Base-by-base conservation (phyloP, 768 basidiomycete genomes). In the Myochromella boudieri region DNA sequence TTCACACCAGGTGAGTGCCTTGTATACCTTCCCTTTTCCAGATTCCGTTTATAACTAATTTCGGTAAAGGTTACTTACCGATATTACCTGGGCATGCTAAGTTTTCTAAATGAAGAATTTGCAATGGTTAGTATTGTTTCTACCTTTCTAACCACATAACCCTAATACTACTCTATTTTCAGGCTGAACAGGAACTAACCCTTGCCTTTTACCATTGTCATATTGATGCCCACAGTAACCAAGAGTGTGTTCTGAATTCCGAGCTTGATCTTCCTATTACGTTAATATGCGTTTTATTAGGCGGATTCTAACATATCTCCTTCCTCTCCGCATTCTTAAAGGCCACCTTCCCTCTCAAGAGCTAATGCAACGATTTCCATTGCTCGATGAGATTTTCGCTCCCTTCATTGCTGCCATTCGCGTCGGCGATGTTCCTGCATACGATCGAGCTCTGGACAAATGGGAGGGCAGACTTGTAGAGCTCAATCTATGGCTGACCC, bases 71-170 rank as follows among this genome's bases (percentile, higher is more conserved):
- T 97, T 41, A 95, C 95, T 18, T 97, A 89, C 68, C 77, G 84
- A 51, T 99, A 95, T 72, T 97, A 97, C 62, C 68, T 97, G 38
- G 97, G 95, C 52, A 91, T 97, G 84, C 75, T 98, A 51, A 86
- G 83, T 60, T 97, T 98, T 68, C 66, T 97, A 51, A 91, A 91
- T 58, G 97, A 97, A 63, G 88, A 95, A 39, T 95, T 91, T 60
- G 74, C 71, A 29, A 92, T 92, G 71, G 91, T 86, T 38, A 25
- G 63, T 53, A 28, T n/a, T 43, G 10, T 36, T 42, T 10, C 22
- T 31, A n/a, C 33, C 46, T 37, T 48, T 32, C 0, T 8, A 9
- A 10, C 37, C 18, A 45, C 14, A 18, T 49, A 11, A 42, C n/a
- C 37, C 27, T 39, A 43, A 26, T 20, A 27, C 18, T 6, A 48